Base-by-base conservation (phyloP, 2,329 filamentous ascomycete genomes). In the Cordyceps cicadae region DNA sequence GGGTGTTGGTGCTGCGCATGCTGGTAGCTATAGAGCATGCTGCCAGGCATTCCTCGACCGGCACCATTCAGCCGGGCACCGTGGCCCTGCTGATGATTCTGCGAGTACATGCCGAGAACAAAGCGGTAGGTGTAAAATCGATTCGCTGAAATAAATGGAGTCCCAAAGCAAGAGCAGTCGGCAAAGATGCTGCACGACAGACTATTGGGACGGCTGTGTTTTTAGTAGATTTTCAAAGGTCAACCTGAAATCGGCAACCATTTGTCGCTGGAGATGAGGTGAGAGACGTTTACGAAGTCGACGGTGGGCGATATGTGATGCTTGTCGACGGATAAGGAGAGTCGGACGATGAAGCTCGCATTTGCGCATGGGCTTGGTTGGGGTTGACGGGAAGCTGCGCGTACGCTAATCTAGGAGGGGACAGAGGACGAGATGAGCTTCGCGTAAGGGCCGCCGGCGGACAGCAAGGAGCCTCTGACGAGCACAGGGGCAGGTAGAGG, bases 51-150 rank as follows among this genome's bases (percentile, higher is more conserved):
- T 68, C 87, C 88, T 65, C 74, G 72, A 37, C 74, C 74, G 63
- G 71, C 72, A 76, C 74, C 74, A 70, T 91, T 92, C 74, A 91
- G 82, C 76, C 89, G 86, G 76, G 83, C 83, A 77, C 87, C 87
- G 72, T 90, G 88, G 72, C 85, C 85, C 76, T 87, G 86, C 71
- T 89, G 86, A 72, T 83, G 86, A 71, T 80, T 81, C 74, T 89
- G 86, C 70, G 84, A 85, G 79, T 87, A 92, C 88, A 92, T 92
- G 72, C 81, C 80, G 74, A 49, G 19, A 19, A 46, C 46, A 51
- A 48, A 6, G 24, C 24, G 45, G 6, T 29, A 9, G 29, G 43
- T 41, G 50, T 54, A n/a, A 15, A 17, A 43, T 59, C 49, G 49
- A 46, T 43, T 57, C 48, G 54, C 53, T 58, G 43, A 21, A 34